These are phyloP conservation scores for Globisporangium parvum DNA, from an alignment of 352 stramenopile genomes.

Conservation along the genomic window DNA sequence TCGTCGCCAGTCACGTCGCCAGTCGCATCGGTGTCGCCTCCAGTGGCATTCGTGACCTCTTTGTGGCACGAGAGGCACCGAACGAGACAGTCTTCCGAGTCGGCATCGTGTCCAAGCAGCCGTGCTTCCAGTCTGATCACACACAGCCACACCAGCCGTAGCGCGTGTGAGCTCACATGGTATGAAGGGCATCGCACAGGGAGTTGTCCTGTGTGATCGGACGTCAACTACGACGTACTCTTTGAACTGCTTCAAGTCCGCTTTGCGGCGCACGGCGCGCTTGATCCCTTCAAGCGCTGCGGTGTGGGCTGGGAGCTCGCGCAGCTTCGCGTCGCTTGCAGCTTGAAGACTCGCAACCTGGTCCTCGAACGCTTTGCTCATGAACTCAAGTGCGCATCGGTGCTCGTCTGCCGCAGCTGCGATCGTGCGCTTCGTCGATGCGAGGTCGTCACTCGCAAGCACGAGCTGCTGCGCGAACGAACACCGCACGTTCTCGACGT, in stretches of 20 bases:
- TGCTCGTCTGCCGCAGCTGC: constrained; percentile 27
- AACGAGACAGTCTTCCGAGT: constrained; percentile 60
- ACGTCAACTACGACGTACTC: constrained; percentile 32
- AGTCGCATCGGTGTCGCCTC: constrained; percentile 12
- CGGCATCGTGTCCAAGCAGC: constrained; percentile 36
- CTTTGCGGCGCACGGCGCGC: constrained; percentile 41
- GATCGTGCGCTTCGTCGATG: constrained; percentile 21
- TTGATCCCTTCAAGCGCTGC: constrained; percentile 39
- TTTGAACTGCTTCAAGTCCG: constrained; percentile 55
- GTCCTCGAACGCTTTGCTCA: constrained; percentile 20
- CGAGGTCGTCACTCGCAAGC: constrained; percentile 24
- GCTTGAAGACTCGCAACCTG: constrained; percentile 22
- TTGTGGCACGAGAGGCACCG: constrained; percentile 69
- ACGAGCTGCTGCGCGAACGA: constrained; percentile 32
- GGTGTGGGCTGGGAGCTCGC: constrained; percentile 33
- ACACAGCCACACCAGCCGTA: neutral
- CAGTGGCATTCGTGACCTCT: constrained; percentile 30
- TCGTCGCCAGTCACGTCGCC: constrained; percentile 21
- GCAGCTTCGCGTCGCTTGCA: constrained; percentile 38
- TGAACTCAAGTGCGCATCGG: constrained; percentile 21
- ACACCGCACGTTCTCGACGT: constrained; percentile 27
- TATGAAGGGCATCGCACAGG: neutral
- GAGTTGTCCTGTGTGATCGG: too few species aligned
- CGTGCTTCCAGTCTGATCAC: constrained; percentile 45
- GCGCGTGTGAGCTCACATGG: neutral